A percentile compares a stretch with the other conserved stretches of the same genome.
These are phyloP conservation scores for Scopulariopsis brevicaulis DNA, from an alignment of 2,329 filamentous ascomycete species.

Conservation along the genomic window DNA sequence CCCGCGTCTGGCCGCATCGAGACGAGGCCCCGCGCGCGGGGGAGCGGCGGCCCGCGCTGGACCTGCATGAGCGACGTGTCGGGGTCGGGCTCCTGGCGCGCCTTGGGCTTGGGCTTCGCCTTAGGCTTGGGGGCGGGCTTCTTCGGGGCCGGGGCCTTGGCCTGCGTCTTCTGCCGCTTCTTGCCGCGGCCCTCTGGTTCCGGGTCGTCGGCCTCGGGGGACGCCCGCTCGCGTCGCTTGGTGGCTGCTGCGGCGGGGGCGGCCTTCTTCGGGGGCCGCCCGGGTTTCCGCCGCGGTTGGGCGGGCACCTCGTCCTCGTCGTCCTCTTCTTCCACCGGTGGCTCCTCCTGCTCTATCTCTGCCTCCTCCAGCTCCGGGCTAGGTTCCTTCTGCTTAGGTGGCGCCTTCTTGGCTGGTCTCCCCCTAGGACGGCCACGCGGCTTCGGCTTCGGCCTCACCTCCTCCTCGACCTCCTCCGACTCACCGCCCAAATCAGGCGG, in stretches of 20 bases:
- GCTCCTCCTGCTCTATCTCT: slow-evolving; percentile 1
- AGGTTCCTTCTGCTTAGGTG: neutral
- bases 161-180: slow-evolving; percentile 3
- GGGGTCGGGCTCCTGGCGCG: slow-evolving; percentile 18
- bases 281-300: slow-evolving; percentile 9
- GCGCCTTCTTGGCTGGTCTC: neutral
- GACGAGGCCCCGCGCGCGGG: slow-evolving; percentile 41
- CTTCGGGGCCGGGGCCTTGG: slow-evolving; percentile 4
- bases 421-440: neutral
- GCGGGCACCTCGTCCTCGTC: neutral
- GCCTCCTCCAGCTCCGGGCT: neutral
- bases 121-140: slow-evolving; percentile 11
- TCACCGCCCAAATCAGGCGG: slow-evolving; percentile 3
- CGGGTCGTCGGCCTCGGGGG: slow-evolving; percentile 1
- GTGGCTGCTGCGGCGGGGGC: slow-evolving; percentile 9
- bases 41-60: slow-evolving; percentile 42
- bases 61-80: slow-evolving; percentile 36
- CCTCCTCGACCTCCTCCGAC: slow-evolving; percentile 10
- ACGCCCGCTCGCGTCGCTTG: slow-evolving; percentile 11
- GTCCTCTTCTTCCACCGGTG: slow-evolving; percentile 1
- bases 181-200: slow-evolving; percentile 10
- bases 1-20: slow-evolving; percentile 35
- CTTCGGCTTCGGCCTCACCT: slow-evolving; percentile 3
- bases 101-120: slow-evolving; percentile 14
- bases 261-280: slow-evolving; percentile 12